Evolutionary conservation across 2,329 filamentous ascomycete species (phyloP).

Genomic region (Fusarium illudens): DNA sequence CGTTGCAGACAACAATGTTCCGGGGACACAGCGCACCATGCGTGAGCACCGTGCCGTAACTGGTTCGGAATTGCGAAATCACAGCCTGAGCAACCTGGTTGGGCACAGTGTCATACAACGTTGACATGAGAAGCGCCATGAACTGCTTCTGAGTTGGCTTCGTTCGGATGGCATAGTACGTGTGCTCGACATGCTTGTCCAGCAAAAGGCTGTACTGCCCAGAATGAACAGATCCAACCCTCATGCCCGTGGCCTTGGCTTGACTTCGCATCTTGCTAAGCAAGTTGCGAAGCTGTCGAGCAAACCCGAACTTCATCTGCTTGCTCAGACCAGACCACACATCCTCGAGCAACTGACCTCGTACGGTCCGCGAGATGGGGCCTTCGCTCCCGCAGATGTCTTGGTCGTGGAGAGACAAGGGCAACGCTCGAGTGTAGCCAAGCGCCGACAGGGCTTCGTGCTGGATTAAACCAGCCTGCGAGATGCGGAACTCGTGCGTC

Average conservation of each 20-base stretch:
- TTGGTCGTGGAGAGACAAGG: conserved; percentile 15
- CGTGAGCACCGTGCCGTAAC: conserved; percentile 32
- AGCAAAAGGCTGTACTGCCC: conserved; percentile 38
- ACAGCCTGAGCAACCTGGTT: conserved; percentile 32
- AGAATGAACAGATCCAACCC: conserved; percentile 35
- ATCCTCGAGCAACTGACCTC: conserved; percentile 43
- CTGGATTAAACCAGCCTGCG: conserved; percentile 32
- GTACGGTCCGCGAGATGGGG: conserved; percentile 12
- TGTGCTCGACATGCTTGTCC: conserved; percentile 41
- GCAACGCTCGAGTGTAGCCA: conserved; percentile 19
- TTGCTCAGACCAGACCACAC: conserved; percentile 39
- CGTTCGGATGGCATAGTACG: conserved; percentile 43
- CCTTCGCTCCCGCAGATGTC: conserved; percentile 4
- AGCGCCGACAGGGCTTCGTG: conserved; percentile 23
- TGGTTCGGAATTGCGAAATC: conserved; percentile 24
- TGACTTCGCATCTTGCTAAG: conserved; percentile 35
- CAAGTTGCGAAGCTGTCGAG: conserved; percentile 41
- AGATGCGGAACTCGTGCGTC: conserved; percentile 26
- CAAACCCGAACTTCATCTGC: conserved; percentile 35
- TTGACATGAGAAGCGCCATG: conserved; percentile 40
- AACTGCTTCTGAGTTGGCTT: conserved; percentile 28
- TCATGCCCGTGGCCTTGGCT: background rate
- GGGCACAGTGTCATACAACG: conserved; percentile 40
- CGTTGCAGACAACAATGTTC: conserved; percentile 43
- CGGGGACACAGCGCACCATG: conserved; percentile 42